Evolutionary conservation across 352 stramenopile species (phyloP), one percentile per base, ranked within the genome.

Genomic region (Globisporangium polare): DNA sequence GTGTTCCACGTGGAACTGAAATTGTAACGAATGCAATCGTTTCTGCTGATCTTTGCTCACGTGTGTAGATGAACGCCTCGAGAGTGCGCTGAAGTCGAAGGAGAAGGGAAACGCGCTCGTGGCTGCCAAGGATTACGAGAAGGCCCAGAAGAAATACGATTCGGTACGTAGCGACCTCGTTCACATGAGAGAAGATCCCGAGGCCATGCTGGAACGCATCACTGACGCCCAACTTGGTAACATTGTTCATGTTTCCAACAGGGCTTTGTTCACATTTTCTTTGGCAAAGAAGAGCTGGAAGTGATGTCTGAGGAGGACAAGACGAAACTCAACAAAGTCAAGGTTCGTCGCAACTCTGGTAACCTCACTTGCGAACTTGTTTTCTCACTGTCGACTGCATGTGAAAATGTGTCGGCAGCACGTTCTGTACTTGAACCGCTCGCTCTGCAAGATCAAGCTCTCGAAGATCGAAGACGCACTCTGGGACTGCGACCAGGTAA

Each of bases 231-330:
- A 12, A 33, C 13, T 49, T 43, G 24, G 20, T 55, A n/a, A n/a
- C n/a, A n/a, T 58, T 51, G 10, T 37, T 52, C 33, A 12, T 12
- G 5, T 26, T 58, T 47, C 46, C 8, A 26, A 22, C 57, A 94
- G 85, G 85, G 83, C 6, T 95, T 95, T 53, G 86, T 95, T 3
- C 81, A 93, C 66, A 89, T 92, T 17, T 95, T 95, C 61, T 95
- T 86, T 62, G 75, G 74, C 31, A 95, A 95, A 53, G 86, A 95
- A 51, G 86, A 95, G 63, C 89, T 86, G 80, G 86, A 95, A 60
- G 75, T 92, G 39, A 74, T 95, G 33, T 67, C 82, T 1, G 65
- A 83, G 33, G 66, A 77, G 49, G 86, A 95, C 54, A 92, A 92
- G 60, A 67, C 78, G 59, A 89, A 91, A 62, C 64, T 95, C 50